Conservation (phyloP, 371 early-diverging fungal species). For the Thermomucor indicae-seudaticae region DNA sequence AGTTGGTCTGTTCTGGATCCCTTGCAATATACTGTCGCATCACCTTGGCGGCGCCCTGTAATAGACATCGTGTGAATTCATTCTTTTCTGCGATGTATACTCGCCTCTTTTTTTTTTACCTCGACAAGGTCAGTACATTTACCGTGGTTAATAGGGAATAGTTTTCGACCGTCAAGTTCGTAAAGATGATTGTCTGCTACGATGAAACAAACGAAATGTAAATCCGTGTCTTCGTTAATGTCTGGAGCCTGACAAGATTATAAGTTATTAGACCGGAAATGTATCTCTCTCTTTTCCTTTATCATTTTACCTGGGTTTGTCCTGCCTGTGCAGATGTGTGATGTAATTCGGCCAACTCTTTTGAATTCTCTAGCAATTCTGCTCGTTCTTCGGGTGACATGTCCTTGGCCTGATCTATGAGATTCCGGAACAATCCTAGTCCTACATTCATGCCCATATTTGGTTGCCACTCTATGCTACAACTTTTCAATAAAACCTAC, state of each 20-base stretch:
- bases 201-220: slow-evolving; percentile 86
- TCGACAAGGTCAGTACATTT: slow-evolving; percentile 52
- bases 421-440: slow-evolving; percentile 56
- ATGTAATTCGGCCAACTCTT: slow-evolving; percentile 59
- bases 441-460: slow-evolving; percentile 16
- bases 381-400: slow-evolving; percentile 72
- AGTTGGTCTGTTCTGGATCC: slow-evolving; percentile 65
- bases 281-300: not conserved
- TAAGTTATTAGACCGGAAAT: not conserved
- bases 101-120: slow-evolving; percentile 25
- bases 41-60: slow-evolving; percentile 60
- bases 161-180: slow-evolving; percentile 85
- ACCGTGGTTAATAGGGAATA: slow-evolving; percentile 85
- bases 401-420: slow-evolving; percentile 54
- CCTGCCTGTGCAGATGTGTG: slow-evolving; percentile 60
- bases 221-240: slow-evolving; percentile 65
- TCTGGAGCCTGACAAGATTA: slow-evolving; percentile 48
- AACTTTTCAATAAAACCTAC: slow-evolving; percentile 15
- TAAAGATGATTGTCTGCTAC: slow-evolving; percentile 69
- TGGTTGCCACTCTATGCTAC: not conserved
- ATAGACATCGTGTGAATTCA: not conserved
- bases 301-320: slow-evolving; percentile 60
- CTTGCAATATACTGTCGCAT: slow-evolving; percentile 70
- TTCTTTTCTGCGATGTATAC: no score
- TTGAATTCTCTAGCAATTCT: slow-evolving; percentile 56